Evolutionary conservation across 176 grass and related monocot species (phyloP), one percentile per base, ranked within the genome.

Genomic region (Triticum monococcum): DNA sequence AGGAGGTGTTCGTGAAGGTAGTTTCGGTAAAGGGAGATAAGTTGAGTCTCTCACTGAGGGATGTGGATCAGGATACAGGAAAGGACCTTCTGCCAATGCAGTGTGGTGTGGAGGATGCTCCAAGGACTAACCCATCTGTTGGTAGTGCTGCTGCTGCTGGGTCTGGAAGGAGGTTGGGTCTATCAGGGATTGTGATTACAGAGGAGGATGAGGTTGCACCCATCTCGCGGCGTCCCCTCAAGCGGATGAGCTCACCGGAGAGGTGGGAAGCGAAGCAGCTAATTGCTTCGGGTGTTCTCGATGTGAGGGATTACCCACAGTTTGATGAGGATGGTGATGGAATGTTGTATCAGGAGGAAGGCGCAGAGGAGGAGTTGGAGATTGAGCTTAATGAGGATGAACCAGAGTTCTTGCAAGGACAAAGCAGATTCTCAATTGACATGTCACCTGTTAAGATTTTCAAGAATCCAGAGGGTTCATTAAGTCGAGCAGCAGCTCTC

Each of bases 381-480:
- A 94, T 98, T 12, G 93, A 98, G 65, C 91, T 98, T 38, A 98
- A 95, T 75, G 93, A 98, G 77, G 93, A 98, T 89, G 93, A 98
- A 70, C 96, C 96, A 30, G 88, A 91, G 6, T 98, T 98, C 90
- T 92, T 98, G 86, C 91, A 93, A 61, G 96, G 96, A 23, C 93
- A 95, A 73, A 95, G 88, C 79, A 79, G 91, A 66, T 95, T 89
- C 82, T 98, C 91, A 11, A 89, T 95, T 64, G 96, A 98, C 76
- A 94, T 95, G 91, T 95, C 96, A 50, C 96, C 93, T 35, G 93
- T 98, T 56, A 98, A 95, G 90, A 98, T 95, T 85, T 98, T 92
- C 57, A 98, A 92, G 91, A 98, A 98, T 82, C 96, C 93, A 6
- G 96, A 98, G 83, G 96, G 96, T 24, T 98, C 96, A 33, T 83